Evolutionary conservation across 768 basidiomycete species (phyloP).

Genomic region (Lactarius sp.): DNA sequence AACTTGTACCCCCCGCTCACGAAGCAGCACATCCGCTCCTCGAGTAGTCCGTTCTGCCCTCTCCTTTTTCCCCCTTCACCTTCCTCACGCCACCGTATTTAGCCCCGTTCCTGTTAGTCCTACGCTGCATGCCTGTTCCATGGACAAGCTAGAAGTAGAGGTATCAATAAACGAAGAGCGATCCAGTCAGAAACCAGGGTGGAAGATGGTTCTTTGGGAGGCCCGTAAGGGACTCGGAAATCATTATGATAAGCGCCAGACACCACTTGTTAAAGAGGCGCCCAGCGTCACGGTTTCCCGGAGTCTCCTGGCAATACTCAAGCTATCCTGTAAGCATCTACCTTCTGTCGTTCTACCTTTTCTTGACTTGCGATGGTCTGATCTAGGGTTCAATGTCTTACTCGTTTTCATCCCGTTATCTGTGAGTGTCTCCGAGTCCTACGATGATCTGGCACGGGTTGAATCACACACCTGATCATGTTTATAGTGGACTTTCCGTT

Average conservation of each 20-base stretch:
- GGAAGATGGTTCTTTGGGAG: not conserved
- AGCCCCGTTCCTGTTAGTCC: not conserved
- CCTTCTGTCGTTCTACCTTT: not conserved
- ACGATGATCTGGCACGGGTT: not conserved
- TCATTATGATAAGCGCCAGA: slow-evolving; percentile 23
- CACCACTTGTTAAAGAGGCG: slow-evolving; percentile 35
- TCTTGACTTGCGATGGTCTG: slow-evolving; percentile 1
- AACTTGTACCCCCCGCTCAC: not conserved
- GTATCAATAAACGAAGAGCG: too few species aligned
- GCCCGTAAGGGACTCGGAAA: not conserved
- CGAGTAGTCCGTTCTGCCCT: not conserved
- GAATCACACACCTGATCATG: slow-evolving; percentile 4
- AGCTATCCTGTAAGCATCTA: slow-evolving; percentile 48
- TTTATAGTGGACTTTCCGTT: slow-evolving; percentile 70
- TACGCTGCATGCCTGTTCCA: too few species aligned
- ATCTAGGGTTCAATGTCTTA: slow-evolving; percentile 62
- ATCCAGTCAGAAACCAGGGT: not conserved
- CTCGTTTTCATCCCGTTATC: slow-evolving; percentile 69
- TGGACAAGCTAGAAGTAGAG: too few species aligned
- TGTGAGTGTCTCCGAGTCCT: slow-evolving; percentile 38
- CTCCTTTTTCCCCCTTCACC: not conserved
- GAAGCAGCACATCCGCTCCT: too few species aligned
- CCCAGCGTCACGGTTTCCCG: slow-evolving; percentile 43
- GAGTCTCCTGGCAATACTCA: slow-evolving; percentile 50
- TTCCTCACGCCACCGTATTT: not conserved